These are phyloP conservation scores for Naumovozyma castellii DNA, from an alignment of 805 yeast species.

Conservation along the genomic window DNA sequence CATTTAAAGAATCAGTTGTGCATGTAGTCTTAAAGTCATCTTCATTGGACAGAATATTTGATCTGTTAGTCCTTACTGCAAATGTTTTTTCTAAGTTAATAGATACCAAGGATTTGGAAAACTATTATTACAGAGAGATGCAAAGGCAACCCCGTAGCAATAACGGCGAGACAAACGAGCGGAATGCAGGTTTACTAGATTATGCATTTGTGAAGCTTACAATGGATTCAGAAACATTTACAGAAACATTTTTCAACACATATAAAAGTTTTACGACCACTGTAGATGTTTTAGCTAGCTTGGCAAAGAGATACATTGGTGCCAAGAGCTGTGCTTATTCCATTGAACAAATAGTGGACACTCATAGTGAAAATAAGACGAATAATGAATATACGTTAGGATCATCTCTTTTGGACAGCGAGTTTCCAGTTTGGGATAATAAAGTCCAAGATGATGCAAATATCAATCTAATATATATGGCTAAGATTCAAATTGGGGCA, in stretches of 20 bases:
- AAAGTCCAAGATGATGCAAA: slow-evolving; percentile 34
- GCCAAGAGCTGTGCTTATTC: slow-evolving; percentile 54
- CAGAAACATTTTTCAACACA: slow-evolving; percentile 60
- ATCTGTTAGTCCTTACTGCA: slow-evolving; percentile 65
- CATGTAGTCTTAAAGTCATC: slow-evolving; percentile 57
- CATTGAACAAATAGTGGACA: slow-evolving; percentile 31
- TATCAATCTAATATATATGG: slow-evolving; percentile 56
- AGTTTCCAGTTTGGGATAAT: slow-evolving; percentile 53
- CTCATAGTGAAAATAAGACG: slow-evolving; percentile 10
- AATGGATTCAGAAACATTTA: slow-evolving; percentile 56
- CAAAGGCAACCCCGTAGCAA: slow-evolving; percentile 10
- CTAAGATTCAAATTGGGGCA: slow-evolving; percentile 73
- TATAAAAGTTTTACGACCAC: slow-evolving; percentile 61
- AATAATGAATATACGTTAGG: slow-evolving; percentile 1
- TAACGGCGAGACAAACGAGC: not conserved
- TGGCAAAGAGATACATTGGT: slow-evolving; percentile 48
- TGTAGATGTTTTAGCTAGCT: slow-evolving; percentile 38
- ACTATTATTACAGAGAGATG: slow-evolving; percentile 25
- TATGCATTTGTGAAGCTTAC: slow-evolving; percentile 37
- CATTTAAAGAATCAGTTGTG: slow-evolving; percentile 29
- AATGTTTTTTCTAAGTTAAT: slow-evolving; percentile 44
- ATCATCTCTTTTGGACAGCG: not conserved
- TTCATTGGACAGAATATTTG: slow-evolving; percentile 65
- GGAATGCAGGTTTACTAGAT: slow-evolving; percentile 24
- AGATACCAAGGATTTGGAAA: slow-evolving; percentile 35